Percentiles rank a stretch among this genome's conserved stretches.
Evolutionary conservation across 2,329 filamentous ascomycete species (phyloP).

Genomic region (Thielaviopsis ethacetica): DNA sequence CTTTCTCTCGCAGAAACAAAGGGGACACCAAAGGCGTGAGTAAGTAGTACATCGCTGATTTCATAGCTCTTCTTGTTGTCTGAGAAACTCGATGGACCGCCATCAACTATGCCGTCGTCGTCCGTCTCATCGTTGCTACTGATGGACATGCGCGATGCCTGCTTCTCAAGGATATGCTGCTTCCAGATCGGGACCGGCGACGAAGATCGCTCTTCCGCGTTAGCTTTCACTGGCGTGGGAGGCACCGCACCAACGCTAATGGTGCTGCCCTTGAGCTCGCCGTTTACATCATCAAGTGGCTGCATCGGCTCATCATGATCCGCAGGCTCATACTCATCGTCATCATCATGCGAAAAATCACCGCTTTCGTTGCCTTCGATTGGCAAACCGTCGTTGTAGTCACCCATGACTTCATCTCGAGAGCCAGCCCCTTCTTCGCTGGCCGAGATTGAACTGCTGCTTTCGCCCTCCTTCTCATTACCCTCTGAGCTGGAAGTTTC

Average conservation of each 20-base stretch:
- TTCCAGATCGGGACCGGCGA: conserved; percentile 4
- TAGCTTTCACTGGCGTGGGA: not conserved
- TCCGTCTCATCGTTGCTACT: not conserved
- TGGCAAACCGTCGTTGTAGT: not conserved
- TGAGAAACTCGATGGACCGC: not conserved
- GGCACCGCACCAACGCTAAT: not conserved
- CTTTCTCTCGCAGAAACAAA: not conserved
- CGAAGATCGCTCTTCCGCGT: not conserved
- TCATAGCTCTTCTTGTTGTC: not conserved
- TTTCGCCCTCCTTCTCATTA: not conserved
- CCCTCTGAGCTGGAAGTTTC: not conserved
- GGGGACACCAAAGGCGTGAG: not conserved
- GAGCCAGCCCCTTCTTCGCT: not conserved
- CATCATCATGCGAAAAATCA: not conserved
- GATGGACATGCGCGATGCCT: not conserved
- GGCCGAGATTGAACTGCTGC: not conserved
- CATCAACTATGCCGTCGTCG: not conserved
- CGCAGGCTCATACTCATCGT: conserved; percentile 2
- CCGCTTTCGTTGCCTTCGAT: not conserved
- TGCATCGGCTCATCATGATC: not conserved
- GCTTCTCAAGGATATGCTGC: conserved; percentile 1
- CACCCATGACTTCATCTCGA: not conserved
- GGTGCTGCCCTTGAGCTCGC: not conserved
- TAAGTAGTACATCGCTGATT: conserved; percentile 6
- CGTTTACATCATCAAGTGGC: not conserved